Base-by-base conservation (phyloP, 2,329 filamentous ascomycete genomes). In the Clarireedia paspali region DNA sequence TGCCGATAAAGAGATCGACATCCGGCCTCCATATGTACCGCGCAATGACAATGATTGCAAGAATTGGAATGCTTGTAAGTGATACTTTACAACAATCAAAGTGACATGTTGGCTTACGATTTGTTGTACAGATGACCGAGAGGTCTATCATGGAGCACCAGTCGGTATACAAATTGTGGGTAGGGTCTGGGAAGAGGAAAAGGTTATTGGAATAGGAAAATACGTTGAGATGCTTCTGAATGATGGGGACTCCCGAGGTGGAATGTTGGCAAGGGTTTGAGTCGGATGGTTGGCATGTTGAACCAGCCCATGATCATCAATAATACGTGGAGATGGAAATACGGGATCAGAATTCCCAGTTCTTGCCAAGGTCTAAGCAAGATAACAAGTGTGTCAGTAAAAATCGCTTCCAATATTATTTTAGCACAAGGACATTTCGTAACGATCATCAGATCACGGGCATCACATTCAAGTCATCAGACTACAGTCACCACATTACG, bases 151-250 rank as follows among this genome's bases (percentile, higher is more conserved):
- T 39, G 71, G 70, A 0, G 68, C 78, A 50, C 79, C 79, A 0
- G 72, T 83, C 6, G 75, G 75, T 2, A 58, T 83, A 34, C 79
- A 83, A 65, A 70, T 83, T 23, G 71, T 81, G 12, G 76, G 76
- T 5, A 70, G 72, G 24, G 75, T 73, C 53, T 68, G 80, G 15
- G 74, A 83, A 47, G 80, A 83, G 57, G 80, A 83, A 63, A 81
- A 74, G 64, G 70, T 81, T 0, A 63, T 82, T 12, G 77, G 73
- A 7, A 42, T 67, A 6, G 63, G 64, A 3, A 61, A 64, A 52
- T 56, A 64, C 14, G 39, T 67, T 4, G 60, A 62, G 6, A 55
- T 63, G 58, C 63, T 58, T 47, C 52, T 67, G 46, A 42, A 40
- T 3, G 6, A n/a, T 4, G 14, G 0, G 30, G 23, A 34, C 5